Evolutionary conservation across 2,329 filamentous ascomycete genomes (phyloP).

Genomic region (Pseudonectria buxi): DNA sequence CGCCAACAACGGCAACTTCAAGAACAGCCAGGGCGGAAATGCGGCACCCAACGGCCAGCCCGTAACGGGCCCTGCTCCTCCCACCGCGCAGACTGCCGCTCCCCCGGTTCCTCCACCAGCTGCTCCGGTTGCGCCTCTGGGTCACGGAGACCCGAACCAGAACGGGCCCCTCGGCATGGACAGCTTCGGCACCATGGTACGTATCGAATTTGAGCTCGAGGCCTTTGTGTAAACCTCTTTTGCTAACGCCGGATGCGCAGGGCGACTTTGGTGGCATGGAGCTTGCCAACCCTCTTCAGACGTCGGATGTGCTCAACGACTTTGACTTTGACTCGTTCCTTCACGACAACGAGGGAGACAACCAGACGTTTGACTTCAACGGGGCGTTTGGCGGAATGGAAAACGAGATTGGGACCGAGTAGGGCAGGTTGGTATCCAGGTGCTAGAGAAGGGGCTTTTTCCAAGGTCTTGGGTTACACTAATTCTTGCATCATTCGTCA

Average conservation of each 20-base stretch:
- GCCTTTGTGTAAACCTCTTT: conserved; percentile 2
- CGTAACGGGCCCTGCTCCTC: conserved; percentile 20
- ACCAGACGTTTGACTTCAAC: conserved; percentile 48
- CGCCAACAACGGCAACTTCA: conserved; percentile 44
- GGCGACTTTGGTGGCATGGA: conserved; percentile 45
- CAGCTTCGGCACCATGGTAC: conserved; percentile 37
- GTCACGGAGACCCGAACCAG: conserved; percentile 42
- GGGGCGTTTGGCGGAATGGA: conserved; percentile 47
- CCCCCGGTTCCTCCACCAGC: conserved; percentile 30
- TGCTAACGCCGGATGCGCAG: conserved; percentile 16
- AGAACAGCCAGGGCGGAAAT: conserved; percentile 24
- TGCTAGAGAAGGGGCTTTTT: conserved; percentile 2
- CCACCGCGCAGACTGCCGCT: conserved; percentile 21
- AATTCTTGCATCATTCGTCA: conserved; percentile 35
- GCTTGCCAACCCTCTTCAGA: conserved; percentile 48
- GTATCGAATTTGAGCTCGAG: conserved; percentile 10
- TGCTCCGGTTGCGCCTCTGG: conserved; percentile 37
- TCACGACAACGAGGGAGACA: conserved; percentile 46
- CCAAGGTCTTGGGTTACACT: conserved; percentile 23
- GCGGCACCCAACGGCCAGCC: conserved; percentile 26
- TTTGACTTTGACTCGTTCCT: conserved; percentile 65
- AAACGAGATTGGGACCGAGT: conserved; percentile 53
- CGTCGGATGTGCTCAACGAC: conserved; percentile 54
- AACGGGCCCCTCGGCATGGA: conserved; percentile 40
- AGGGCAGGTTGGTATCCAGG: conserved; percentile 14